Evolutionary conservation across 1,284 basidiomycete genomes (phyloP).

Genomic region (Puccinia triticina): DNA sequence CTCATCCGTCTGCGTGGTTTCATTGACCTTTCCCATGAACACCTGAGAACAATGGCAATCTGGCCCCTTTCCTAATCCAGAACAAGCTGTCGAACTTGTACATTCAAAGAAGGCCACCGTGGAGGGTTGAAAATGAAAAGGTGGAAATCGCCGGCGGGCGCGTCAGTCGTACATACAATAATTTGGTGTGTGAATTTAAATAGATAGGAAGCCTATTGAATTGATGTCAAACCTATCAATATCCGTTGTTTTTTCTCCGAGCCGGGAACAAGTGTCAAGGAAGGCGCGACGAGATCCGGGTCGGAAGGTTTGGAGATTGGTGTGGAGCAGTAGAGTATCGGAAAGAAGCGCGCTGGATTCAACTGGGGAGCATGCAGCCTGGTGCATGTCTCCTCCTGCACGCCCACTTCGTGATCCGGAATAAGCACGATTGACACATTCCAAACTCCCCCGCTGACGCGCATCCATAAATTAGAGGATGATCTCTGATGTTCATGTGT

Average conservation of each 20-base stretch:
- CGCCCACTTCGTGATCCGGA: background rate
- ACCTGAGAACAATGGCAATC: too few species aligned
- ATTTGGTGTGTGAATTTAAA: background rate
- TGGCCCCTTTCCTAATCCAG: too few species aligned
- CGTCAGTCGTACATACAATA: too few species aligned
- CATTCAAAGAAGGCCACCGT: too few species aligned
- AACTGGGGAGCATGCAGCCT: constrained; percentile 40
- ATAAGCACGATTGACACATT: background rate
- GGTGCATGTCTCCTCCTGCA: background rate
- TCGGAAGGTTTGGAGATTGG: background rate
- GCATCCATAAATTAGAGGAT: background rate
- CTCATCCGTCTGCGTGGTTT: too few species aligned
- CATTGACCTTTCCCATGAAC: too few species aligned
- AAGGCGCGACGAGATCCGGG: background rate
- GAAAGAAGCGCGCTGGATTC: constrained; percentile 31
- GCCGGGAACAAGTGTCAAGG: too few species aligned
- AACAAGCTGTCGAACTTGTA: too few species aligned
- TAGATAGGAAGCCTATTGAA: too few species aligned
- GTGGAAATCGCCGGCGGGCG: too few species aligned
- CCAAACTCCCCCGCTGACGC: background rate
- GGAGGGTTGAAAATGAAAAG: too few species aligned
- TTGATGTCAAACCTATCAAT: background rate
- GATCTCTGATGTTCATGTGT: background rate
- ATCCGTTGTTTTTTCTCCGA: background rate
- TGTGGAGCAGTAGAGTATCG: too few species aligned